Percentiles rank a stretch among this genome's conserved stretches.
Conservation (phyloP, 176 grass and related monocot species). For the Carex cristatella region DNA sequence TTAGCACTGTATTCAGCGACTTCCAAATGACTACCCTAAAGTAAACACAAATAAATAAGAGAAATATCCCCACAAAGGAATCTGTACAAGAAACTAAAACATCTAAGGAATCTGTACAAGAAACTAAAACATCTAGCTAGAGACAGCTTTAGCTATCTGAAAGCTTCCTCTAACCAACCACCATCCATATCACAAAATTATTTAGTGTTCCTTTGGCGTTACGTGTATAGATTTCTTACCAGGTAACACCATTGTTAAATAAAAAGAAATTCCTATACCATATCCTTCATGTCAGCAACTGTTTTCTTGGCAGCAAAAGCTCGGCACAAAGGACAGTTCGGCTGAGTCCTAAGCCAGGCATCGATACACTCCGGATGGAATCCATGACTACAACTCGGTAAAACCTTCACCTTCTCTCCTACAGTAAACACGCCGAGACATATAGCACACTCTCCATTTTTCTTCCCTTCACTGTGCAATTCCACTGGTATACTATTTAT, state of each 20-base stretch:
- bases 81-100: background rate
- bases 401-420: constrained; percentile 35
- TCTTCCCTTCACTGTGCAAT: constrained; percentile 12
- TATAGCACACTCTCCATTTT: constrained; percentile 15
- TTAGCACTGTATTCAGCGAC: background rate
- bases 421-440: constrained; percentile 21
- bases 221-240: background rate
- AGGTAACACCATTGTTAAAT: background rate
- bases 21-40: background rate
- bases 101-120: background rate
- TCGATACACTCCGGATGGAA: constrained; percentile 42
- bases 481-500: constrained; percentile 30
- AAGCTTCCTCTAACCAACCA: constrained; percentile 11
- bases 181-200: background rate
- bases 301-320: background rate
- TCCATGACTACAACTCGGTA: constrained; percentile 24
- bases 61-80: background rate
- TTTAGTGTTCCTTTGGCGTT: background rate
- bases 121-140: background rate
- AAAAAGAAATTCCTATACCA: background rate
- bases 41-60: background rate
- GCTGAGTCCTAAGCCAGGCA: constrained; percentile 29
- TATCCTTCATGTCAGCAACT: background rate
- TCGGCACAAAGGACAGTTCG: constrained; percentile 39
- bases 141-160: constrained; percentile 1